These are phyloP conservation scores for Sugiyamaella qingdaonensis DNA, from an alignment of 805 yeast species.

Conservation along the genomic window DNA sequence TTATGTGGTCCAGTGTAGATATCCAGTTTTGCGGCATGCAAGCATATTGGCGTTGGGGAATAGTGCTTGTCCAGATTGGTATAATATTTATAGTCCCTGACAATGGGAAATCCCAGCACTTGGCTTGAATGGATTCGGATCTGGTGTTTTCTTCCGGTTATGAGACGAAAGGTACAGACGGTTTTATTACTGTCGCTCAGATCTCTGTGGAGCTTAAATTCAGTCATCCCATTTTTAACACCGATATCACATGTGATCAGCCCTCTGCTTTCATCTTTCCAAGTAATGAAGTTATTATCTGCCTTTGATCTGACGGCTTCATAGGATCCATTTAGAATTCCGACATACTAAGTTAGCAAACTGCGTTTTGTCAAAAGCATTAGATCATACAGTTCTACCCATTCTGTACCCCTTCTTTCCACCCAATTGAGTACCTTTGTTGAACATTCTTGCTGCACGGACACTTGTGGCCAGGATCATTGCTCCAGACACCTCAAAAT, in stretches of 20 bases:
- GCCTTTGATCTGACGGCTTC: not conserved
- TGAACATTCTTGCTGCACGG: slow-evolving; percentile 15
- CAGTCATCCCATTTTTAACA: slow-evolving; percentile 12
- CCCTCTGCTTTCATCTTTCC: slow-evolving; percentile 10
- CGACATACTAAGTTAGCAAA: slow-evolving; percentile 8
- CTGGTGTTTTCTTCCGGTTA: slow-evolving; percentile 23
- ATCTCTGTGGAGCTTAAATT: slow-evolving; percentile 8
- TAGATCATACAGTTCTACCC: slow-evolving; percentile 9
- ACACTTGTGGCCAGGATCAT: slow-evolving; percentile 19
- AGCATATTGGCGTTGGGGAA: slow-evolving; percentile 9
- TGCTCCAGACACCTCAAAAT: slow-evolving; percentile 19
- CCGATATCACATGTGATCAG: slow-evolving; percentile 5
- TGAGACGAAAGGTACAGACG: slow-evolving; percentile 14
- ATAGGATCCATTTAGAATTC: slow-evolving; percentile 6
- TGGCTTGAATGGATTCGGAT: slow-evolving; percentile 15
- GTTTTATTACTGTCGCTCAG: not conserved
- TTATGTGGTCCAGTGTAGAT: slow-evolving; percentile 1
- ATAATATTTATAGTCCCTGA: slow-evolving; percentile 13
- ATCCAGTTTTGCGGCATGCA: slow-evolving; percentile 12
- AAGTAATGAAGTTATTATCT: not conserved
- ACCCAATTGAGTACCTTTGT: slow-evolving; percentile 10
- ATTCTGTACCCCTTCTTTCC: slow-evolving; percentile 12
- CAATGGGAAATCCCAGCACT: slow-evolving; percentile 13
- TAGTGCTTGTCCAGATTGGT: not conserved
- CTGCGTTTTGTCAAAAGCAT: not conserved